These are phyloP conservation scores for Paecilomyces formosus DNA, from an alignment of 2,329 filamentous ascomycete species.

Conservation along the genomic window DNA sequence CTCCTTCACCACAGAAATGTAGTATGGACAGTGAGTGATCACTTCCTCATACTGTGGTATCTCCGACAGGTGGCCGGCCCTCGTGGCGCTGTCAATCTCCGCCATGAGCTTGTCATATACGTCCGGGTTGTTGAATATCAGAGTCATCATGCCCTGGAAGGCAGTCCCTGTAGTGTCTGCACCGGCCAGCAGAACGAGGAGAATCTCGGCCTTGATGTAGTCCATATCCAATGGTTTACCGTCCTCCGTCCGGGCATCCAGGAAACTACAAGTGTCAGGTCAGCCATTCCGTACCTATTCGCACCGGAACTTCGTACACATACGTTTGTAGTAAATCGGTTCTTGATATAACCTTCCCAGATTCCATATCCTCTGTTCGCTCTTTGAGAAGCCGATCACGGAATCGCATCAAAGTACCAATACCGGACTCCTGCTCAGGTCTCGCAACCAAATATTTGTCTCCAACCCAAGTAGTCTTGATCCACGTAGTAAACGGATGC, in stretches of 20 bases:
- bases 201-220: constrained; percentile 47
- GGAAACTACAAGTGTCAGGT: constrained; percentile 11
- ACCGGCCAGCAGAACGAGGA: constrained; percentile 46
- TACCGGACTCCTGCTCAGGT: constrained; percentile 47
- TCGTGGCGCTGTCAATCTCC: constrained; percentile 37
- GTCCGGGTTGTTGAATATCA: constrained; percentile 30
- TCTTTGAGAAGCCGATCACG: constrained; percentile 47
- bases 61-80: constrained; percentile 13
- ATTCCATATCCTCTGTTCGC: constrained; percentile 41
- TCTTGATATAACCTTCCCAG: constrained; percentile 37
- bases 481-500: constrained; percentile 48
- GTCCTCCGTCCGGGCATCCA: constrained; percentile 38
- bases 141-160: constrained; percentile 42
- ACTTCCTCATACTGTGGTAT: constrained; percentile 38
- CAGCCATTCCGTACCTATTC: not conserved
- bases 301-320: not conserved
- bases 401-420: constrained; percentile 52
- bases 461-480: constrained; percentile 46
- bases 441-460: constrained; percentile 45
- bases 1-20: constrained; percentile 45
- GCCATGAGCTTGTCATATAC: constrained; percentile 42
- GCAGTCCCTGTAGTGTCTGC: constrained; percentile 47
- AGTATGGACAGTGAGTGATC: constrained; percentile 38
- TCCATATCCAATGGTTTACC: constrained; percentile 42
- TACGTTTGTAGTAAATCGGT: constrained; percentile 50